phyloP scores from a whole-genome alignment of 2,329 filamentous ascomycete genomes.

The Penicillium sp. region DNA sequence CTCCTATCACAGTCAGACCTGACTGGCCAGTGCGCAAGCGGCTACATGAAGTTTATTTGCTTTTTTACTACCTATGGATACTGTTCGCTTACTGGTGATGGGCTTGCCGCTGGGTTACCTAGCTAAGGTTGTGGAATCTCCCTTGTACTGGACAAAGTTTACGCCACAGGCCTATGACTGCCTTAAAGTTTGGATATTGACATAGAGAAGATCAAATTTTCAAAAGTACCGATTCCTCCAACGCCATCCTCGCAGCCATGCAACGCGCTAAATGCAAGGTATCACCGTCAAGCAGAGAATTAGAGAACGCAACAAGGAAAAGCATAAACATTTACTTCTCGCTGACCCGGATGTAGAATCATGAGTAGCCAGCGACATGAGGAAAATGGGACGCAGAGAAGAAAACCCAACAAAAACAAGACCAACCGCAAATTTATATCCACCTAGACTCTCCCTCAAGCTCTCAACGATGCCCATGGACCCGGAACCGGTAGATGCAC shows the following conservation, averaged over 20 bases:
- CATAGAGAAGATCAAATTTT: not conserved
- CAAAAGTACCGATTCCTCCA: constrained; percentile 6
- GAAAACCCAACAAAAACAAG: not conserved
- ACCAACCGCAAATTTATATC: not conserved
- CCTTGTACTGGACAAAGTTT: not conserved
- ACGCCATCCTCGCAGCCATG: constrained; percentile 20
- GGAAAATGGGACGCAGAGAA: not conserved
- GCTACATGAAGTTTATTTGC: not conserved
- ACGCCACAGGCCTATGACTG: no score
- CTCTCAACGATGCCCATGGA: constrained; percentile 42
- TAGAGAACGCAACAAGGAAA: not conserved
- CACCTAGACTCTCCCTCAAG: not conserved
- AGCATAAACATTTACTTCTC: not conserved
- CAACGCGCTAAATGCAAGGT: constrained; percentile 24
- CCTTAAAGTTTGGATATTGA: not conserved
- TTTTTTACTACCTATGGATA: not conserved
- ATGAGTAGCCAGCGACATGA: not conserved
- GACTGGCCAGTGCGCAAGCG: not conserved
- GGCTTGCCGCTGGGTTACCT: not conserved
- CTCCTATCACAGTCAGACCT: not conserved
- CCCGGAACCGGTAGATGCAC: constrained; percentile 49
- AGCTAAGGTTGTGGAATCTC: not conserved
- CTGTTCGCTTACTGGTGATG: not conserved
- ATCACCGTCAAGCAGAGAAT: constrained; percentile 17
- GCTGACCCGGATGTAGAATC: not conserved